Evolutionary conservation across 2,329 filamentous ascomycete genomes (phyloP), one percentile per base, ranked within the genome.

Genomic region (Boeremia lycopersici): DNA sequence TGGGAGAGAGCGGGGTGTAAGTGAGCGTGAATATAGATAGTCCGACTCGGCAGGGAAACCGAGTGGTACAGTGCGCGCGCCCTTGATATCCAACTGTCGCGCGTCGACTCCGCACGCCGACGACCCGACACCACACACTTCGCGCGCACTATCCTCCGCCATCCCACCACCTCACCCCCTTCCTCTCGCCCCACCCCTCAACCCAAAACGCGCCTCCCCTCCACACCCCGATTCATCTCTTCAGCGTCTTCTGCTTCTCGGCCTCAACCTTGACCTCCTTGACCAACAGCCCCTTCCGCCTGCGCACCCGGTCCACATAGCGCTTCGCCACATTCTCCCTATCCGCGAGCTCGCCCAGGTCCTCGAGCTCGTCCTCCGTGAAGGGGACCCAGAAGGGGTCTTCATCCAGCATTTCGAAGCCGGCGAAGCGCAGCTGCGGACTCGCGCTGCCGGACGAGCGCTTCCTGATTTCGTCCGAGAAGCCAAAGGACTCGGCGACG

Each of bases 331-430:
- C 90, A 77, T 97, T 98, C 81, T 98, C 95, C 70, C 86, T 85
- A 77, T 99, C 95, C 4, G 91, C 95, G 72, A 93, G 80, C 80
- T 98, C 93, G 25, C 95, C 95, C 57, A 99, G 78, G 79, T 99
- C 95, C 81, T 99, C 95, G 46, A 99, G 77, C 70, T 99, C 91
- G 73, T 98, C 95, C 72, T 98, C 95, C 0, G 93, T 98, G 62
- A 91, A 92, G 1, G 95, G 95, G 41, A 96, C 92, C 95, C 95
- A 99, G 79, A 96, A 96, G 0, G 95, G 95, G 79, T 99, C 95
- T 77, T 97, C 89, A 73, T 98, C 92, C 2, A 98, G 81, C 64
- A 96, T 85, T 75, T 97, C 91, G 71, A 93, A 99, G 0, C 95
- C 95, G 7, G 90, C 86, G 72, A 98, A 99, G 57, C 96, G 89